These are phyloP conservation scores for Pythium coloratum DNA, from an alignment of 352 stramenopile species.

Conservation along the genomic window DNA sequence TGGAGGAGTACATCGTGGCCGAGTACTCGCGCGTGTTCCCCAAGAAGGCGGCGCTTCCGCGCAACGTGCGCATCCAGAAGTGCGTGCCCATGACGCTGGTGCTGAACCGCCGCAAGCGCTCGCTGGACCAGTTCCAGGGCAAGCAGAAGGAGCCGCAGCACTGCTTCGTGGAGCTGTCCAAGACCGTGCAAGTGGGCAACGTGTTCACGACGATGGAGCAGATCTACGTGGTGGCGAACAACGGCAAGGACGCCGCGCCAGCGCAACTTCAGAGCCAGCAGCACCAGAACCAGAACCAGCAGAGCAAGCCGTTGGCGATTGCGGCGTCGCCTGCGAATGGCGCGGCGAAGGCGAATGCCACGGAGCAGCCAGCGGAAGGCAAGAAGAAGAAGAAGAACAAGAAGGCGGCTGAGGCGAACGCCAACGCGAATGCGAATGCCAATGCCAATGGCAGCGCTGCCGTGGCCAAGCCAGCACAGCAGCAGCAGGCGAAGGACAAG, in stretches of 20 bases:
- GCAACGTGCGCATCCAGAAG: constrained; percentile 70
- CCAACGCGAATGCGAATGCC: neutral
- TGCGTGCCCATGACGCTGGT: constrained; percentile 58
- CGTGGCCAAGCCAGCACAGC: neutral
- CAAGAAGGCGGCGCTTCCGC: constrained; percentile 39
- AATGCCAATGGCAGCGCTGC: neutral
- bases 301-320: constrained; percentile 9
- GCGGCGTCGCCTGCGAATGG: neutral
- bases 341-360: neutral
- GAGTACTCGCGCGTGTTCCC: constrained; percentile 71
- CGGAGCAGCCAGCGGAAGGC: neutral
- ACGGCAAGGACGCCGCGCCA: constrained; percentile 9
- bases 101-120: constrained; percentile 45
- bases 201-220: constrained; percentile 81
- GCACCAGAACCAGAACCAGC: neutral
- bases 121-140: constrained; percentile 18
- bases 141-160: constrained; percentile 27
- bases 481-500: constrained; percentile 2
- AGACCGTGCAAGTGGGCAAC: constrained; percentile 76
- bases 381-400: constrained; percentile 31
- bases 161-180: constrained; percentile 73
- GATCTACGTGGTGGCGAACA: constrained; percentile 63
- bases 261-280: constrained; percentile 23
- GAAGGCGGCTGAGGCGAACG: constrained; percentile 6
- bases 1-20: constrained; percentile 62